Evolutionary conservation across 2,329 filamentous ascomycete genomes (phyloP).

Genomic region (Thelonectria olida): DNA sequence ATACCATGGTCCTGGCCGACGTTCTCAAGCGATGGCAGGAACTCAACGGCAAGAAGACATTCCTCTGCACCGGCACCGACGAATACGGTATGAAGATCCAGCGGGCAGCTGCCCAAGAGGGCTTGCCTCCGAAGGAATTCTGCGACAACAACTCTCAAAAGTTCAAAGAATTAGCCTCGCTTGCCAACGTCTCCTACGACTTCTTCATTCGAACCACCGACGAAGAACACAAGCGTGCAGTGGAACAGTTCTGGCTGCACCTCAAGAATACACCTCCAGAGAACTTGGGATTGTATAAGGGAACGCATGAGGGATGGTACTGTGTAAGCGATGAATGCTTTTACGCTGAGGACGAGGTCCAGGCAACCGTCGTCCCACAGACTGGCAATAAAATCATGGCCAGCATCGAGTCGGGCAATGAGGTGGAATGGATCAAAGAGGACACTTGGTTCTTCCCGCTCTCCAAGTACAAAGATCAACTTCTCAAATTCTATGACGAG

Average conservation of each 20-base stretch:
- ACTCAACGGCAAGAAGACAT: conserved; percentile 74
- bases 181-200: conserved; percentile 77
- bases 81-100: conserved; percentile 99
- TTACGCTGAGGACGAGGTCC: conserved; percentile 81
- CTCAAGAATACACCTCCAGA: conserved; percentile 65
- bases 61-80: conserved; percentile 91
- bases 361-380: conserved; percentile 77
- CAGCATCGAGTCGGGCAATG: conserved; percentile 86
- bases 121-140: conserved; percentile 80
- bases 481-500: conserved; percentile 81
- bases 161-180: conserved; percentile 78
- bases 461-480: conserved; percentile 79
- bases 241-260: conserved; percentile 88
- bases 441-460: conserved; percentile 95
- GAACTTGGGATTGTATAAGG: conserved; percentile 81
- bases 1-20: conserved; percentile 90
- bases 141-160: conserved; percentile 85
- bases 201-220: conserved; percentile 95
- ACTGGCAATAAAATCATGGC: conserved; percentile 87
- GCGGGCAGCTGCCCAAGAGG: conserved; percentile 78
- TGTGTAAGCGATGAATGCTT: conserved; percentile 97
- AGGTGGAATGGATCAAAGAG: conserved; percentile 95
- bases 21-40: conserved; percentile 91
- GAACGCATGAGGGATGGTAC: conserved; percentile 94
- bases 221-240: conserved; percentile 80